These are phyloP conservation scores for Amyloporia xantha DNA, from an alignment of 768 basidiomycete species.

Conservation along the genomic window DNA sequence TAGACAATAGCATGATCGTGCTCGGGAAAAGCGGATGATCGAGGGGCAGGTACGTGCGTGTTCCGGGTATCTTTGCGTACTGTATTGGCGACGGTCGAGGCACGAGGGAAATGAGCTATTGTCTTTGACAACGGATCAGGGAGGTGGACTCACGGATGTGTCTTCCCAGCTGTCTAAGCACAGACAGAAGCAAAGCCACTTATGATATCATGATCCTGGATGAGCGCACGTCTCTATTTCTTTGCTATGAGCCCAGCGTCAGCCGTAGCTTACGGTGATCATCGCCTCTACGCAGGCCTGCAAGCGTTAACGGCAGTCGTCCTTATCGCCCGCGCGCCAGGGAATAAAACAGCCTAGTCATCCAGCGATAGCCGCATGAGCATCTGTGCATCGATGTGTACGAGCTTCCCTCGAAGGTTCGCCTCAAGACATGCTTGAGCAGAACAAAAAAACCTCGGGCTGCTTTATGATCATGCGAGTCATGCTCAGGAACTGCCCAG, in stretches of 20 bases:
- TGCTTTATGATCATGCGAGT: background rate
- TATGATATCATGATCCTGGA: background rate
- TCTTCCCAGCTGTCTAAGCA: background rate
- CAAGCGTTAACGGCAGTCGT: background rate
- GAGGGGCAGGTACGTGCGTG: background rate
- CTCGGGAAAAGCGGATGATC: background rate
- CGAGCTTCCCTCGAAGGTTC: background rate
- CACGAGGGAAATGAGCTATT: background rate
- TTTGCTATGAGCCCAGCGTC: too few relatives aligned
- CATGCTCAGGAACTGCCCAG: background rate
- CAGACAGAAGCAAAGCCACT: background rate
- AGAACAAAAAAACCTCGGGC: background rate
- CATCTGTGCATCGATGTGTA: background rate
- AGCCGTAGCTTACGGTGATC: background rate
- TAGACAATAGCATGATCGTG: background rate
- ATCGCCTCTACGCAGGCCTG: background rate
- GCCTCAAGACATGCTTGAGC: background rate
- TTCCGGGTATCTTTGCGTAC: background rate
- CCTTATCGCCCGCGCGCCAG: too few relatives aligned
- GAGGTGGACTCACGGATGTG: background rate
- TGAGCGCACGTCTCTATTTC: too few relatives aligned
- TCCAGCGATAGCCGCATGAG: background rate
- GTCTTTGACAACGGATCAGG: too few relatives aligned
- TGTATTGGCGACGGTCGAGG: background rate
- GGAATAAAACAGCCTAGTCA: background rate